Conservation (phyloP, 768 basidiomycete genomes). For the Galerina sulciceps region DNA sequence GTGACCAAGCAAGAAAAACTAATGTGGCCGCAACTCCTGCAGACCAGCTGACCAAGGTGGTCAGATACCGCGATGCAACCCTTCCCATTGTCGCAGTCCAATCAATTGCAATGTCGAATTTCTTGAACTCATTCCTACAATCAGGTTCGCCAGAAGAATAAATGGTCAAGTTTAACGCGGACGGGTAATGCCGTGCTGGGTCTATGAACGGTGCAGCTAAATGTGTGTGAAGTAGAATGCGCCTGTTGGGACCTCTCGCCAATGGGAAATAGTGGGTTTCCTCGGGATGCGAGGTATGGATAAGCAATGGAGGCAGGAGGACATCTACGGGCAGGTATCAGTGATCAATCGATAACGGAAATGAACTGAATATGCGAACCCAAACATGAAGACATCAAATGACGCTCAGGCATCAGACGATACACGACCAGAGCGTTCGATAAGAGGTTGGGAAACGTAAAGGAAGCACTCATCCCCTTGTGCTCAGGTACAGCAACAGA, state of each 20-base stretch:
- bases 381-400: constrained; percentile 35
- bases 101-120: constrained; percentile 64
- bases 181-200: constrained; percentile 24
- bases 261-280: constrained; percentile 77
- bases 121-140: constrained; percentile 46
- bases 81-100: constrained; percentile 74
- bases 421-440: constrained; percentile 72
- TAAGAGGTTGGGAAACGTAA: constrained; percentile 59
- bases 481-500: constrained; percentile 37
- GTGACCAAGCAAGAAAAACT: constrained; percentile 57
- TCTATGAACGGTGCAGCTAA: constrained; percentile 69
- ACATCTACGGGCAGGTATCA: constrained; percentile 40
- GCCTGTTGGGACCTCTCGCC: constrained; percentile 32
- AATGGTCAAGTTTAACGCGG: constrained; percentile 58
- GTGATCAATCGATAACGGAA: not conserved
- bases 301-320: constrained; percentile 66
- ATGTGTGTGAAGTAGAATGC: constrained; percentile 70
- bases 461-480: constrained; percentile 41
- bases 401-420: constrained; percentile 42
- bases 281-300: constrained; percentile 57
- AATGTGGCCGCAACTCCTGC: constrained; percentile 69
- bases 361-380: constrained; percentile 26
- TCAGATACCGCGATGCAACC: constrained; percentile 75
- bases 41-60: constrained; percentile 73
- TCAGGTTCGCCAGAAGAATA: constrained; percentile 55